Conservation (phyloP, 2,329 filamentous ascomycete species). For the Cladosporium oxysporum region DNA sequence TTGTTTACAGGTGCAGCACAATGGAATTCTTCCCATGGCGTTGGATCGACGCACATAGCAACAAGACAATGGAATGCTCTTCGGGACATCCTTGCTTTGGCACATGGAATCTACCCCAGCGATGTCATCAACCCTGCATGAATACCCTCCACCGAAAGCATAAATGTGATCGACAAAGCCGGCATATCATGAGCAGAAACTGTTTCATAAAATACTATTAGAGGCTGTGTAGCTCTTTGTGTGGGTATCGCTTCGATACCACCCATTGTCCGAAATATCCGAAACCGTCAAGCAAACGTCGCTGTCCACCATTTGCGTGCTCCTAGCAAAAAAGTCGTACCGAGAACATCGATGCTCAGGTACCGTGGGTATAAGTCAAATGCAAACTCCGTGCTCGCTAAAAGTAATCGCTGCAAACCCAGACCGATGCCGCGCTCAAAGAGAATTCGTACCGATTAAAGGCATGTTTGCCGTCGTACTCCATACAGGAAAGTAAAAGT, state of each 20-base stretch:
- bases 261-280: not conserved
- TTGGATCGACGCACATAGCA: slow-evolving; percentile 7
- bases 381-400: slow-evolving; percentile 16
- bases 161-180: not conserved
- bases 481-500: not conserved
- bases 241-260: not conserved
- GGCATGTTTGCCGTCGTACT: not conserved
- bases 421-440: slow-evolving; percentile 11
- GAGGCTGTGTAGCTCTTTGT: slow-evolving; percentile 20
- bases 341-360: slow-evolving; percentile 6
- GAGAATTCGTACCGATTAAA: slow-evolving; percentile 13
- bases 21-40: slow-evolving; percentile 11
- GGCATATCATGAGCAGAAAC: not conserved
- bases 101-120: not conserved
- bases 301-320: slow-evolving; percentile 4
- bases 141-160: not conserved
- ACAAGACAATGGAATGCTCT: slow-evolving; percentile 21
- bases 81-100: not conserved
- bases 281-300: slow-evolving; percentile 11
- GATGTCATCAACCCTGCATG: not conserved
- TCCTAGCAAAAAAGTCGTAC: slow-evolving; percentile 1
- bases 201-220: slow-evolving; percentile 13
- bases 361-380: slow-evolving; percentile 11
- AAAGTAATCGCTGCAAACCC: not conserved
- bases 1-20: slow-evolving; percentile 12